Base-by-base conservation (phyloP, 306 rosid genomes). In the Vigna reflexopilosa region DNA sequence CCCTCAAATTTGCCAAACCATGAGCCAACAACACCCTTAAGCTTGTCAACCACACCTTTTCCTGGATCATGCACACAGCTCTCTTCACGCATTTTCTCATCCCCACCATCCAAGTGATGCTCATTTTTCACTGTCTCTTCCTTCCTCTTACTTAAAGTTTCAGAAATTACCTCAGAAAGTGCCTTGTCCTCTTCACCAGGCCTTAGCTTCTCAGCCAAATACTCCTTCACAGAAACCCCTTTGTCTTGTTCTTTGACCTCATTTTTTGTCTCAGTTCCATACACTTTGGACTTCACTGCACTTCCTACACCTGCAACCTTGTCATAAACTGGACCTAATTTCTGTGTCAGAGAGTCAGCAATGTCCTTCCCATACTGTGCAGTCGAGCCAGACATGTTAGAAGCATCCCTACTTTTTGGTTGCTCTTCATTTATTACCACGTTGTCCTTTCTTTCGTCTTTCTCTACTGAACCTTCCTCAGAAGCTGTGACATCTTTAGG, bases 171-270 rank as follows among this genome's bases (percentile, higher is more conserved):
- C 81, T 80, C 87, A 8, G 92, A 85, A 11, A 89, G 86, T 0
- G 91, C 89, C 74, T n/a, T 85, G 34, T 95, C 97, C 12, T 95
- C 97, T 26, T 89, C 97, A 1, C 91, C 84, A 0, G 98, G 98
- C 84, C 52, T 85, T 66, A 89, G 13, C 81, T 90, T 94, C 79
- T 92, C 91, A 12, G 73, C 69, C 26, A 89, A 71, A 47, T 85
- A 85, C 19, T 73, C 80, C 86, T 76, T 90, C 85, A 83, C 67
- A 5, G 88, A 72, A 14, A 34, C 90, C 52, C 86, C 88, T 58
- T 77, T 85, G 7, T 78, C 85, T 5, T 70, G 38, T 28, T 72
- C 82, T 40, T 47, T 19, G 20, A 32, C 50, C 24, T 7, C 86
- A 5, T 45, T 72, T 55, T 63, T 69, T 30, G 76, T 13, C 63